Base-by-base conservation (phyloP, 768 basidiomycete species). In the Suillus luteus region DNA sequence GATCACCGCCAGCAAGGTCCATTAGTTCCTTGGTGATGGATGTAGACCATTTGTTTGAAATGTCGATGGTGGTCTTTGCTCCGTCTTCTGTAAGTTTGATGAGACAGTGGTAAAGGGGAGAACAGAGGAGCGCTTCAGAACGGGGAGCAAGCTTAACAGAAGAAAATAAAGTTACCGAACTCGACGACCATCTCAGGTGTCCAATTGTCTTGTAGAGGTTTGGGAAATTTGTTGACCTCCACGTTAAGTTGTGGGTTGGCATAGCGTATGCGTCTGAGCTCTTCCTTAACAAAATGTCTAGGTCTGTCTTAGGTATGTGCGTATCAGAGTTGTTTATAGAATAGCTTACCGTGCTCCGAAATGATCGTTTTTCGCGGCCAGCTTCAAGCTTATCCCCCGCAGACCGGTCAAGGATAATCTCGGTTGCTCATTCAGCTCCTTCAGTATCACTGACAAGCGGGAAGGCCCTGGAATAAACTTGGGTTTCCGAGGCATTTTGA, bases 221-320 rank as follows among this genome's bases (percentile, higher is more conserved):
- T 91, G 38, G 74, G 77, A 51, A 81, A 74, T 64, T 81, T 86
- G 66, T 82, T 80, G 0, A 92, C 83, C 38, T 82, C 76, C 41
- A 94, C 86, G 37, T 83, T 78, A 31, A 93, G 69, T 9, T 79
- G 72, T 0, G 92, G 91, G 69, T 94, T 93, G 1, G 85, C 88
- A 73, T 85, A 92, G 12, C 85, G 88, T 79, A 94, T 90, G 37
- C 90, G 81, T 1, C 90, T 90, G 0, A 94, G 76, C n/a, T 90
- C 82, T 46, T 93, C 86, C 71, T 90, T 91, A 44, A 90, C 82
- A 66, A 94, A 93, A 78, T 92, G 87, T 52, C 92, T 58, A 41
- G 9, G 24, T 58, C 14, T 41, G 40, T 19, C 15, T 58, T 41
- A 19, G 27, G 22, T 31, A 41, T 9, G 24, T 17, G 24, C 92